Conservation (phyloP, 441 rosid genomes). For the Codiaeum variegatum region DNA sequence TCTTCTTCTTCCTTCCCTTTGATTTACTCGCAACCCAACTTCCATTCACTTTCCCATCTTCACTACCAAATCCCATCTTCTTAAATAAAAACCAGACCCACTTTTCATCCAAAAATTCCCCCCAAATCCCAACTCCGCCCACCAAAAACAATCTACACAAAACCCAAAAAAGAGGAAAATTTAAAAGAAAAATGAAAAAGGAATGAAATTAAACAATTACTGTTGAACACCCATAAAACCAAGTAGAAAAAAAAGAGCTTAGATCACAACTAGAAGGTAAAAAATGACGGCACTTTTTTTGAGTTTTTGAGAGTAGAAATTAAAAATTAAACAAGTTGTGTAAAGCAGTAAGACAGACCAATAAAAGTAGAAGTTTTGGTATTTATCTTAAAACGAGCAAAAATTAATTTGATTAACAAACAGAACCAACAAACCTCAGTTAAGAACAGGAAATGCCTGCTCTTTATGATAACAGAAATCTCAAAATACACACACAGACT, state of each 20-base stretch:
- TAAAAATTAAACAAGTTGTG: not conserved
- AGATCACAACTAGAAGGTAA: slow-evolving; percentile 37
- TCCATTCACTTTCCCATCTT: slow-evolving; percentile 36
- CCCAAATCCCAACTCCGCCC: slow-evolving; percentile 27
- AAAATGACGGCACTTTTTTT: slow-evolving; percentile 12
- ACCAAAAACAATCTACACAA: not conserved
- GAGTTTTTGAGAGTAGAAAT: not conserved
- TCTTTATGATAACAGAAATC: slow-evolving; percentile 21
- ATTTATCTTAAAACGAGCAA: not conserved
- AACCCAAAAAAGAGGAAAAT: slow-evolving; percentile 7
- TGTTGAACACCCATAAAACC: slow-evolving; percentile 22
- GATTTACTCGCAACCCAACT: slow-evolving; percentile 39
- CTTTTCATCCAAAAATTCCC: slow-evolving; percentile 28
- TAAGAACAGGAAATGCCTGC: slow-evolving; percentile 30
- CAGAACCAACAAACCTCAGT: slow-evolving; percentile 28
- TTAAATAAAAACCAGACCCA: slow-evolving; percentile 30
- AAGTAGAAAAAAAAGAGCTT: slow-evolving; percentile 18
- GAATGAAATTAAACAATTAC: slow-evolving; percentile 24
- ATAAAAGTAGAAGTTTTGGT: not conserved
- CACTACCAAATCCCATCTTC: slow-evolving; percentile 44
- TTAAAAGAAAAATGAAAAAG: slow-evolving; percentile 2
- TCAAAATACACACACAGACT: not conserved
- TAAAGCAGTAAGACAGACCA: slow-evolving; percentile 9
- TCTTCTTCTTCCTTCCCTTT: slow-evolving; percentile 52
- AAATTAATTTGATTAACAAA: not conserved